Conservation (phyloP, 2,329 filamentous ascomycete genomes). For the Aspergillus sp. region DNA sequence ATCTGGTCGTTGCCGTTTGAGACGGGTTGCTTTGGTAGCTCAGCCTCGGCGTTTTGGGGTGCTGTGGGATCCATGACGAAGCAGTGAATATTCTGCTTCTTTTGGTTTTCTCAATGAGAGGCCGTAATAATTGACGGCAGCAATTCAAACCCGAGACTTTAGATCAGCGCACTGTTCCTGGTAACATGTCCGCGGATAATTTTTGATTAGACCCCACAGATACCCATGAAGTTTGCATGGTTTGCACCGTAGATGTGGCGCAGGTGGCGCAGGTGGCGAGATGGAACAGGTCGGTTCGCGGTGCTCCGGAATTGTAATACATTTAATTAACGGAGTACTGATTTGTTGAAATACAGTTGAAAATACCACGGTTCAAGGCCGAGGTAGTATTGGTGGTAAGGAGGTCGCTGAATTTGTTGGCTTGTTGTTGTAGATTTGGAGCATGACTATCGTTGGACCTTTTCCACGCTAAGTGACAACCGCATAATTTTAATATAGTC, state of each 20-base stretch:
- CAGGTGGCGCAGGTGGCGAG: slow-evolving; percentile 8
- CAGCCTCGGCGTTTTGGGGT: slow-evolving; percentile 14
- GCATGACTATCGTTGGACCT: too few relatives aligned
- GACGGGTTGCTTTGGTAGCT: slow-evolving; percentile 21
- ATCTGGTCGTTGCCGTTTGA: slow-evolving; percentile 28
- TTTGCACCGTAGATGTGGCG: slow-evolving; percentile 17
- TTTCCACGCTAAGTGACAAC: too few relatives aligned
- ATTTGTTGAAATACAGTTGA: background rate
- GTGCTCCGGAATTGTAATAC: too few relatives aligned
- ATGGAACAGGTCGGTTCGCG: background rate
- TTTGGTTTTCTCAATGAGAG: background rate
- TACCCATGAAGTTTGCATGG: slow-evolving; percentile 22
- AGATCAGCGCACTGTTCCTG: background rate
- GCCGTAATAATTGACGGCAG: background rate
- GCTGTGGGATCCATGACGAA: slow-evolving; percentile 1
- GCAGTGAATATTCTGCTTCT: background rate
- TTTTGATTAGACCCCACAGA: slow-evolving; percentile 7
- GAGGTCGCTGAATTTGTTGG: background rate
- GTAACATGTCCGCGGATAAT: background rate
- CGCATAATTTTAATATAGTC: slow-evolving; percentile 31
- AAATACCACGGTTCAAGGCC: background rate
- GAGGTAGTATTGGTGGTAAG: background rate
- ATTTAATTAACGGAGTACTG: background rate
- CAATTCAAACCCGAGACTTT: background rate
- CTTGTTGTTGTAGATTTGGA: background rate